Evolutionary conservation across 2,329 filamentous ascomycete species (phyloP), one percentile per base, ranked within the genome.

Genomic region (Curvularia verruculosa): DNA sequence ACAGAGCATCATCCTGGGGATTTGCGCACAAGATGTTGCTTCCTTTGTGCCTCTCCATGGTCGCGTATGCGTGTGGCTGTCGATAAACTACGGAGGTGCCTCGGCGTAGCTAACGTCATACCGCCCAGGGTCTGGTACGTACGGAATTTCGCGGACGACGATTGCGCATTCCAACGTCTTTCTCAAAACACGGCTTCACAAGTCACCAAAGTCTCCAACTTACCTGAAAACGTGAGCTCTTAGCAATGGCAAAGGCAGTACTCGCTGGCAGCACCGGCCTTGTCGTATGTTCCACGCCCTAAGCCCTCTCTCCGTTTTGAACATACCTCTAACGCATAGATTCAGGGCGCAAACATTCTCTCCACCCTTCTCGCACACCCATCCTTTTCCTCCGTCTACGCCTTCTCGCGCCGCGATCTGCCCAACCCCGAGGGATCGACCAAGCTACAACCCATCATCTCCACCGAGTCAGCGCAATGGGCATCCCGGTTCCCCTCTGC

Each of bases 301-400:
- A 6, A 5, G 23, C n/a, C 19, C 13, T 2, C 19, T 3, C 5
- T 21, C 8, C 31, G 19, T n/a, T 12, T 18, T 15, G 13, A 13
- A 12, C 26, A 18, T 6, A 21, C 37, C 26, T 4, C 31, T 37
- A 52, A 46, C 21, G 4, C 21, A 46, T 19, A 26, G 5, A 46
- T 23, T 41, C 60, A 87, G 85, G 93, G 94, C 72, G 86, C 85
- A 50, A 81, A 90, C 72, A 93, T 96, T 74, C 87, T 96, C 70
- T 77, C 77, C 52, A 80, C 79, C 44, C 80, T 91, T 44, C 82
- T 91, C 67, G 72, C 82, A 13, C 77, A 82, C 52, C 79, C 83
- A 41, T 69, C 80, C 60, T 81, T 85, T 74, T 78, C 80, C 63
- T 77, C 82, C 52, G 77, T 91, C 57, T 71, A 84, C 70, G 89